Conservation (phyloP, 768 basidiomycete genomes). For the Amanita phalloides region DNA sequence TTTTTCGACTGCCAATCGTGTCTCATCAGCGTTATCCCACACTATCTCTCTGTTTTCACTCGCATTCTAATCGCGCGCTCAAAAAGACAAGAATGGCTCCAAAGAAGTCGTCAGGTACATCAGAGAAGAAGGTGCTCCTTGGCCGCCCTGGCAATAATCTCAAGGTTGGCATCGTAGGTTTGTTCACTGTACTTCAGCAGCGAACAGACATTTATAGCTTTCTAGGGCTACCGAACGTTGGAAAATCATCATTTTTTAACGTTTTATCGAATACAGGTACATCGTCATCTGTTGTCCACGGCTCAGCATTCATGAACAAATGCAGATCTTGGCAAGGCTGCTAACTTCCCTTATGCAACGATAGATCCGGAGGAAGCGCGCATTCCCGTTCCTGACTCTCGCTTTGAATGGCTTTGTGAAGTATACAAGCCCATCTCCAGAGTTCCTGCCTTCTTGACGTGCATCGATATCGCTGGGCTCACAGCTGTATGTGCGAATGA, state of each 20-base stretch:
- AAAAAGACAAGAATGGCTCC: conserved; percentile 80
- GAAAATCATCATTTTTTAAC: conserved; percentile 99
- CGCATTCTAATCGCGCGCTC: conserved; percentile 19
- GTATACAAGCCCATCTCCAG: conserved; percentile 81
- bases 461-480: conserved; percentile 97
- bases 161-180: conserved; percentile 97
- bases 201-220: conserved; percentile 12
- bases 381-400: conserved; percentile 87
- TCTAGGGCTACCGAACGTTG: conserved; percentile 88
- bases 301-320: not conserved
- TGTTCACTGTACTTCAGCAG: conserved; percentile 21
- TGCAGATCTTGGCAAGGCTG: conserved; percentile 81
- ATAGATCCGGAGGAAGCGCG: conserved; percentile 95
- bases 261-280: conserved; percentile 82
- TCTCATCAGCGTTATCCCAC: conserved; percentile 6
- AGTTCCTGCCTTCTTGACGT: conserved; percentile 92
- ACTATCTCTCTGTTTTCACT: conserved; percentile 10
- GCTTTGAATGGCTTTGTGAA: conserved; percentile 92
- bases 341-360: conserved; percentile 95
- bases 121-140: conserved; percentile 79
- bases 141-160: conserved; percentile 95
- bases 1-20: conserved; percentile 7
- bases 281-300: conserved; percentile 11
- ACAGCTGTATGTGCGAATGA: conserved; percentile 56
- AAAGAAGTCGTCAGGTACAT: conserved; percentile 57